Base-by-base conservation (phyloP, 2,329 filamentous ascomycete species). In the Xylaria hypoxylon region DNA sequence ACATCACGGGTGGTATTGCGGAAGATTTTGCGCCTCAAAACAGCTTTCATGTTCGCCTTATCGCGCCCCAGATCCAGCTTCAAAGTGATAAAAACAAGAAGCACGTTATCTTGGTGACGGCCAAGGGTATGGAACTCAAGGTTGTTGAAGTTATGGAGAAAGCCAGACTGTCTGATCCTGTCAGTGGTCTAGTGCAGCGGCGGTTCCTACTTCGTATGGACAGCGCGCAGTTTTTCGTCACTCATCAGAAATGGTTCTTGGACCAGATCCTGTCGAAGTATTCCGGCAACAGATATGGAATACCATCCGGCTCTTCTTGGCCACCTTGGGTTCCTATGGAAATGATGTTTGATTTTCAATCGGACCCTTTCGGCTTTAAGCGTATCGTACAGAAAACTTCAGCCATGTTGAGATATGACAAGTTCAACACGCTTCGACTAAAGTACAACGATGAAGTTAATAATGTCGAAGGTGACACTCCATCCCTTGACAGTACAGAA, bases 121-220 rank as follows among this genome's bases (percentile, higher is more conserved):
- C 94, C 31, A 98, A 98, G 79, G 93, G 94, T 59, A 99, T 99
- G 94, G 94, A 98, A 78, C 87, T 98, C 63, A 98, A 98, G 81
- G 92, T 99, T 11, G 88, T 99, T 22, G 95, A 97, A 71, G 95
- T 99, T 74, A 97, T 98, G 92, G 96, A 99, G 80, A 97, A 97
- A 79, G 91, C 94, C 74, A 88, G 96, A 67, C 88, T 98, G 63
- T 94, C 90, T 53, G 96, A 99, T 77, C 91, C 92, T 72, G 94
- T 99, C 74, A 97, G 93, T 75, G 96, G 96, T 60, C 86, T 99
- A 51, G 95, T 99, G 1, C 96, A 99, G 77, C 91, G 94, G 42
- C 91, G 96, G 7, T 97, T 98, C 81, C 88, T 94, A 31, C 90
- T 97, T 69, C 93, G 94, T 71, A 97, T 98, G 92, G 96, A 99